Conservation (phyloP, 805 yeast species). For the Barnettozyma sp. region DNA sequence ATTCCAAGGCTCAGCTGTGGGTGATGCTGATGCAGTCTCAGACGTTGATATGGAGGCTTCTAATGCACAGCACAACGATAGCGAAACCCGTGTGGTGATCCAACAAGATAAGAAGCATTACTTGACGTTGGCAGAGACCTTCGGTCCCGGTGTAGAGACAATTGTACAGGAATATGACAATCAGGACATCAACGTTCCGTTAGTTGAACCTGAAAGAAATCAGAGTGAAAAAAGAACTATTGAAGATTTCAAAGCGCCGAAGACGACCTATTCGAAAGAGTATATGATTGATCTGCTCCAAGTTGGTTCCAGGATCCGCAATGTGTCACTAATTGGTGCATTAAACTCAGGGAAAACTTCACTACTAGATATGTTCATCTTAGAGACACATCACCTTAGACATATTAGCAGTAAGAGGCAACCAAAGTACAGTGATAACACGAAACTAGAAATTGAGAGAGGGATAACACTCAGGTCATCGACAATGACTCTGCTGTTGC, state of each 20-base stretch:
- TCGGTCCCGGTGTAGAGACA: slow-evolving; percentile 60
- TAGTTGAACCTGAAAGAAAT: slow-evolving; percentile 48
- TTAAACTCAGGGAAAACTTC: slow-evolving; percentile 84
- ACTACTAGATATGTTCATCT: slow-evolving; percentile 58
- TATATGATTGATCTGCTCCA: slow-evolving; percentile 47
- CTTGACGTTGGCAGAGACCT: slow-evolving; percentile 39
- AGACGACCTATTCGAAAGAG: slow-evolving; percentile 51
- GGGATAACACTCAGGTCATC: slow-evolving; percentile 61
- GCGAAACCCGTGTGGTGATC: slow-evolving; percentile 27
- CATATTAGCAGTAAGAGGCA: slow-evolving; percentile 54
- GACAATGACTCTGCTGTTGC: slow-evolving; percentile 54
- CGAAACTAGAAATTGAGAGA: slow-evolving; percentile 59
- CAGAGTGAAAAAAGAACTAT: slow-evolving; percentile 36
- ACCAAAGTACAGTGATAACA: slow-evolving; percentile 72
- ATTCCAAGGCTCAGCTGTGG: slow-evolving; percentile 18
- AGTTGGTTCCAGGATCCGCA: slow-evolving; percentile 61
- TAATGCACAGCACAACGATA: no score
- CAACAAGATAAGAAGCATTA: slow-evolving; percentile 41
- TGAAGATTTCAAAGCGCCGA: slow-evolving; percentile 51
- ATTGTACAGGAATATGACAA: slow-evolving; percentile 47
- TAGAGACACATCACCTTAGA: slow-evolving; percentile 50
- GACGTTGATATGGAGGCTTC: no score
- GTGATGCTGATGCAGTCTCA: slow-evolving; percentile 22
- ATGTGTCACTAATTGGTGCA: slow-evolving; percentile 73
- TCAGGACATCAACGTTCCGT: slow-evolving; percentile 53